These are phyloP conservation scores for Arthroderma sp. DNA, from an alignment of 2,329 filamentous ascomycete species.

Conservation along the genomic window DNA sequence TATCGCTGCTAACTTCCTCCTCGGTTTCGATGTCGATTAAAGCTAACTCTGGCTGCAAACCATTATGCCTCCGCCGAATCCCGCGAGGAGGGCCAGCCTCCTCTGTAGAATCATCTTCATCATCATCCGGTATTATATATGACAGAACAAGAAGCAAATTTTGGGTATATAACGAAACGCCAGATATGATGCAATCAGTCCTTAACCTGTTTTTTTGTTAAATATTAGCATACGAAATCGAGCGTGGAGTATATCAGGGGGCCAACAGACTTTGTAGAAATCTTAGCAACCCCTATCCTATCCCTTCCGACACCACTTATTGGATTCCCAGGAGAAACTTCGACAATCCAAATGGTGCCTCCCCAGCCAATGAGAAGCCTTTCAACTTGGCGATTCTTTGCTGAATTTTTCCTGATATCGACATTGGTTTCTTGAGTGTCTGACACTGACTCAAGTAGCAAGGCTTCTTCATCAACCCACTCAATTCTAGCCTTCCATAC, in stretches of 20 bases:
- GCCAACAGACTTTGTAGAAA: constrained; percentile 62
- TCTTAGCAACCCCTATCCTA: constrained; percentile 68
- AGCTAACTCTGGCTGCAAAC: constrained; percentile 73
- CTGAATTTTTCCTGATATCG: constrained; percentile 14
- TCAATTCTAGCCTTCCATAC: constrained; percentile 88
- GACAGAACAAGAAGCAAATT: constrained; percentile 82
- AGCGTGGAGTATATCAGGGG: neutral
- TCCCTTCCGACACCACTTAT: constrained; percentile 56
- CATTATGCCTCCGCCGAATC: constrained; percentile 59
- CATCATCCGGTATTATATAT: constrained; percentile 64
- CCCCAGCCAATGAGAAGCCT: constrained; percentile 91
- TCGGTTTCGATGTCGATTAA: constrained; percentile 78
- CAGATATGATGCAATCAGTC: constrained; percentile 95
- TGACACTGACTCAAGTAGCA: constrained; percentile 57
- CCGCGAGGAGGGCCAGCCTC: constrained; percentile 44
- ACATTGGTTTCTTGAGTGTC: constrained; percentile 19
- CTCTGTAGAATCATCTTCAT: constrained; percentile 35
- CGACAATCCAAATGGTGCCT: constrained; percentile 87
- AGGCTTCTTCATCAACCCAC: constrained; percentile 75
- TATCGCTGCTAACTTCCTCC: constrained; percentile 74
- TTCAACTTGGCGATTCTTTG: constrained; percentile 35
- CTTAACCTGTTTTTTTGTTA: constrained; percentile 49
- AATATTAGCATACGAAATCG: constrained; percentile 29
- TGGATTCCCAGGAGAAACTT: constrained; percentile 66
- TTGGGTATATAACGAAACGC: constrained; percentile 90